phyloP scores from a whole-genome alignment of 2,329 filamentous ascomycete species.

The Neofusicoccum ribis region DNA sequence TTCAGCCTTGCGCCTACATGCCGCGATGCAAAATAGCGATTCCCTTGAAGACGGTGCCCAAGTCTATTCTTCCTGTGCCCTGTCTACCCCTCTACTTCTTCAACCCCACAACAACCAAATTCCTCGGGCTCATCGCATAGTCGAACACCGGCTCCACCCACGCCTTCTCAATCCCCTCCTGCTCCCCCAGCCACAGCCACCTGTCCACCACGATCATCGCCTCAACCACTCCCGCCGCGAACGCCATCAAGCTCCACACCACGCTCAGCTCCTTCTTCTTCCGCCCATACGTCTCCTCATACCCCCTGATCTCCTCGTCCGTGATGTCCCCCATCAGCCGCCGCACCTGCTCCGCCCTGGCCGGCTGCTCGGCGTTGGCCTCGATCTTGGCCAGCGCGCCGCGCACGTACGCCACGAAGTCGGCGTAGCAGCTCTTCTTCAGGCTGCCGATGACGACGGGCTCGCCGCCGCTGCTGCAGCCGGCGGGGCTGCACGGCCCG shows the following conservation, averaged over 20 bases:
- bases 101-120: conserved; percentile 88
- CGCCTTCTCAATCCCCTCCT: conserved; percentile 66
- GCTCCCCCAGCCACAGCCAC: conserved; percentile 83
- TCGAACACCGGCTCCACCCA: conserved; percentile 97
- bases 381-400: conserved; percentile 61
- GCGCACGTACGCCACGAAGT: conserved; percentile 82
- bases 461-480: conserved; percentile 74
- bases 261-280: conserved; percentile 80
- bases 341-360: conserved; percentile 50
- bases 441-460: conserved; percentile 88
- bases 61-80: too few species aligned
- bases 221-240: conserved; percentile 86
- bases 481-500: conserved; percentile 73
- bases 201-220: conserved; percentile 87
- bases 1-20: too few species aligned
- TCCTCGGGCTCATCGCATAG: conserved; percentile 80
- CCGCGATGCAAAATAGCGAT: too few species aligned
- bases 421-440: conserved; percentile 74
- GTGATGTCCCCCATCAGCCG: conserved; percentile 68
- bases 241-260: conserved; percentile 95
- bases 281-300: conserved; percentile 64
- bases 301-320: conserved; percentile 72
- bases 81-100: conserved; percentile 56
- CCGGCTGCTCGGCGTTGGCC: conserved; percentile 49
- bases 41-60: too few species aligned